Conservation (phyloP, 148 eudicot species). For the Persicaria maculosa region DNA sequence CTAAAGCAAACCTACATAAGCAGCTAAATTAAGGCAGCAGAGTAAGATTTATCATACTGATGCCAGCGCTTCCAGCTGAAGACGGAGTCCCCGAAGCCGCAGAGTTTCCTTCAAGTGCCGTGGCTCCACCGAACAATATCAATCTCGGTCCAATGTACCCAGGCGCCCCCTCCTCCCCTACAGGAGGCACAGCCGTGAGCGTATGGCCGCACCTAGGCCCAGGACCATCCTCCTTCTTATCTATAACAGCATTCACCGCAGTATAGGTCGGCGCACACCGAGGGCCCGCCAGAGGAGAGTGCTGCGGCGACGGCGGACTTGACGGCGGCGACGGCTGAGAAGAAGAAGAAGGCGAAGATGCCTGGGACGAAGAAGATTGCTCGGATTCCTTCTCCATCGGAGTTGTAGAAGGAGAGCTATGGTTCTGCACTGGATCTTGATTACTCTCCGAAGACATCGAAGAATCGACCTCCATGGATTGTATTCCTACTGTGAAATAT, state of each 20-base stretch:
- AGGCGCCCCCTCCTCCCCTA: slow-evolving; percentile 81
- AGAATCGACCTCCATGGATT: slow-evolving; percentile 66
- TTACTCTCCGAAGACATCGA: slow-evolving; percentile 36
- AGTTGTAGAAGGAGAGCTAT: slow-evolving; percentile 18
- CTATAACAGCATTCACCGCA: slow-evolving; percentile 76
- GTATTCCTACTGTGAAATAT: not conserved
- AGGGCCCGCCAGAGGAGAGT: slow-evolving; percentile 54
- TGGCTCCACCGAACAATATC: slow-evolving; percentile 91
- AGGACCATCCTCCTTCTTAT: slow-evolving; percentile 91
- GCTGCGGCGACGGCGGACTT: slow-evolving; percentile 27
- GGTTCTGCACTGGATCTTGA: slow-evolving; percentile 32
- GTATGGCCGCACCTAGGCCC: slow-evolving; percentile 98
- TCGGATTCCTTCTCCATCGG: slow-evolving; percentile 30
- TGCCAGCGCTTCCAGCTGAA: slow-evolving; percentile 96
- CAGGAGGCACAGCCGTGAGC: slow-evolving; percentile 83
- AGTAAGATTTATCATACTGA: slow-evolving; percentile 43
- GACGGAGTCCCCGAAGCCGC: slow-evolving; percentile 78
- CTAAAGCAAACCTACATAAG: not conserved
- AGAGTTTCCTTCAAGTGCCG: slow-evolving; percentile 94
- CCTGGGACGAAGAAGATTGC: slow-evolving; percentile 17
- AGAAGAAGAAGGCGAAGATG: slow-evolving; percentile 2
- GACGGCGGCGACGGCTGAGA: slow-evolving; percentile 15
- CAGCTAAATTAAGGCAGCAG: not conserved
- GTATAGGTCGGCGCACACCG: slow-evolving; percentile 77
- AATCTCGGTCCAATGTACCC: slow-evolving; percentile 84